These are phyloP conservation scores for Populus ilicifolia DNA, from an alignment of 345 rosid genomes.

Conservation along the genomic window DNA sequence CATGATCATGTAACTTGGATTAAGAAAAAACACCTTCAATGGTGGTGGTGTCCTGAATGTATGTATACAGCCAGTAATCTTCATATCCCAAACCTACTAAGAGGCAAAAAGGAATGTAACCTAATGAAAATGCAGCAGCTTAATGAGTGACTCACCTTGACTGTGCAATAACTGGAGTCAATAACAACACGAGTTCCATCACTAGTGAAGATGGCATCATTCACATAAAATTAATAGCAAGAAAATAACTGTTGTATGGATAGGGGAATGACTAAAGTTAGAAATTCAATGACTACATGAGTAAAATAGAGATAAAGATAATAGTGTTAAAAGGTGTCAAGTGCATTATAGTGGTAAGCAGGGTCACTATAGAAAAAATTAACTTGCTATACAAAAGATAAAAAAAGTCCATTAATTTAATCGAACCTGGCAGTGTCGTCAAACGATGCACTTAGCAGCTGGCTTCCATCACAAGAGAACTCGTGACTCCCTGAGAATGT, in stretches of 20 bases:
- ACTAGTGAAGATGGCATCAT: conserved; percentile 53
- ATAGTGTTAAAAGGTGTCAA: neutral
- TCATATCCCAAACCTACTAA: conserved; percentile 87
- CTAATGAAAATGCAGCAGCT: neutral
- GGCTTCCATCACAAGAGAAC: conserved; percentile 98
- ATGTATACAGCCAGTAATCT: conserved; percentile 90
- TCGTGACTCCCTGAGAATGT: conserved; percentile 91
- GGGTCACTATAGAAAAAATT: neutral
- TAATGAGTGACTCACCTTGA: conserved; percentile 44
- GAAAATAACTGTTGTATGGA: neutral
- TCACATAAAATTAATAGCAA: neutral
- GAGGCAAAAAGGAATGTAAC: neutral
- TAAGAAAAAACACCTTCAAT: conserved; percentile 53
- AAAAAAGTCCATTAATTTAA: conserved; percentile 4
- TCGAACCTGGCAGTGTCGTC: conserved; percentile 82
- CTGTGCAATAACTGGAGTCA: conserved; percentile 90
- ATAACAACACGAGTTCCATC: conserved; percentile 88
- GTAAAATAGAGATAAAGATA: neutral
- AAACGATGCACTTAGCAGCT: conserved; percentile 89
- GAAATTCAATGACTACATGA: neutral
- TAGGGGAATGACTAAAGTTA: neutral
- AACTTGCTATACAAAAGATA: neutral
- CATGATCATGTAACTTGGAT: conserved; percentile 3
- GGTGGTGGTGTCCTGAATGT: conserved; percentile 96
- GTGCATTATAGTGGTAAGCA: neutral